Base-by-base conservation (phyloP, 768 basidiomycete genomes). In the Lactarius sp. region DNA sequence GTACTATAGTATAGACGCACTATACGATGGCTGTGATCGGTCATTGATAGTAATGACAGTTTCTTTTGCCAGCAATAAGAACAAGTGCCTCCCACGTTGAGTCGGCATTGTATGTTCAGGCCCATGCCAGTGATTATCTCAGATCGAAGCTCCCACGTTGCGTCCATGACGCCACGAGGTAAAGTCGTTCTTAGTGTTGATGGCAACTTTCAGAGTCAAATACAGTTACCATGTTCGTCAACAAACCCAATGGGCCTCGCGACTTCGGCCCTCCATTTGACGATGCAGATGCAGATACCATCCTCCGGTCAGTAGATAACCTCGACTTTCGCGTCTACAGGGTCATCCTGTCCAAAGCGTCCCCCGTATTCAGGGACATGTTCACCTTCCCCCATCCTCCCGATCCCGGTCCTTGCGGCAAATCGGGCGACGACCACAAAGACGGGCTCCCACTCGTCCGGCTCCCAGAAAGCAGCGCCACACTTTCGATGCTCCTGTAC, bases 241-340 rank as follows among this genome's bases (percentile, higher is more conserved):
- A 46, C 14, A 51, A 13, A 31, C 5, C 31, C 33, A 34, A 33
- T 33, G 44, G 34, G n/a, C 33, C 33, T 36, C n/a, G 44, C 44
- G 58, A 59, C 31, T 59, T 49, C 37, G 58, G 58, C 20, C 36
- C 58, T 27, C 64, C 64, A 14, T 65, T 61, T 31, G 53, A 56
- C 49, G 64, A 65, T 9, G 41, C 60, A 13, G 64, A 65, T 44
- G 64, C 59, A 33, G 68, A 70, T 55, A 42, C 62, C 53, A 46
- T 65, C 53, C 37, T 70, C 6, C 63, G 59, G 9, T 70, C 69
- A 3, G 31, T 36, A 2, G 69, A 70, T 39, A 37, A 52, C 39
- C 27, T 65, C n/a, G 51, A 62, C 27, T 70, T 66, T 37, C 60
- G 22, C 14, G 63, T 67, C 18, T 61, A 70, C 42, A 58, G 52